A percentile compares a stretch with the other conserved stretches of the same genome.
These are phyloP conservation scores for Pyronema omphalodes DNA, from an alignment of 495 filamentous ascomycete genomes.

Conservation along the genomic window DNA sequence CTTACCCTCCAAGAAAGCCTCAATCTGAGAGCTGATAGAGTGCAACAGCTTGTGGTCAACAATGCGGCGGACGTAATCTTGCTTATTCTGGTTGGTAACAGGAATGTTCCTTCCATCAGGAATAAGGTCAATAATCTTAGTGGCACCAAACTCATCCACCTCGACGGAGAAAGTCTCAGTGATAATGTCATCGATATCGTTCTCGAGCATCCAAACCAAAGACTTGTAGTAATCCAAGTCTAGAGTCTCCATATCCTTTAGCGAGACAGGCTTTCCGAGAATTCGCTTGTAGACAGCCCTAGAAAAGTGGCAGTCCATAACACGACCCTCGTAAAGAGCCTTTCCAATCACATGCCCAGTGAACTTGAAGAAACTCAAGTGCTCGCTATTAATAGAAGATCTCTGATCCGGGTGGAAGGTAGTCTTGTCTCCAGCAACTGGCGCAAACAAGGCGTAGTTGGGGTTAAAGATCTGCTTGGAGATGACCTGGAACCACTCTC, in stretches of 20 bases:
- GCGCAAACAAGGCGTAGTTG: conserved; percentile 88
- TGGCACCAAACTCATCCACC: conserved; percentile 80
- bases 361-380: conserved; percentile 98
- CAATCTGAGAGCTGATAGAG: conserved; percentile 83
- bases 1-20: conserved; percentile 82
- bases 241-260: conserved; percentile 99
- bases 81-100: conserved; percentile 96
- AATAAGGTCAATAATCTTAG: conserved; percentile 68
- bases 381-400: conserved; percentile 84
- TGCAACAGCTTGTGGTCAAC: conserved; percentile 85
- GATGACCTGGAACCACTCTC: conserved; percentile 99
- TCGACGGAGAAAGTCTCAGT: conserved; percentile 93
- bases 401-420: conserved; percentile 96
- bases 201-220: conserved; percentile 95
- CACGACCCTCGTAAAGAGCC: conserved; percentile 86
- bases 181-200: conserved; percentile 97
- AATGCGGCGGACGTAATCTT: conserved; percentile 82
- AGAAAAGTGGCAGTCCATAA: conserved; percentile 97
- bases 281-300: conserved; percentile 96
- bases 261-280: conserved; percentile 77
- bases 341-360: conserved; percentile 98
- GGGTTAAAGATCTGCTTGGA: conserved; percentile 98
- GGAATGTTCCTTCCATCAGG: conserved; percentile 75
- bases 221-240: conserved; percentile 99
- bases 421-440: conserved; percentile 92